Conservation (phyloP, 2,329 filamentous ascomycete species). For the Calonectria multiphialidica region DNA sequence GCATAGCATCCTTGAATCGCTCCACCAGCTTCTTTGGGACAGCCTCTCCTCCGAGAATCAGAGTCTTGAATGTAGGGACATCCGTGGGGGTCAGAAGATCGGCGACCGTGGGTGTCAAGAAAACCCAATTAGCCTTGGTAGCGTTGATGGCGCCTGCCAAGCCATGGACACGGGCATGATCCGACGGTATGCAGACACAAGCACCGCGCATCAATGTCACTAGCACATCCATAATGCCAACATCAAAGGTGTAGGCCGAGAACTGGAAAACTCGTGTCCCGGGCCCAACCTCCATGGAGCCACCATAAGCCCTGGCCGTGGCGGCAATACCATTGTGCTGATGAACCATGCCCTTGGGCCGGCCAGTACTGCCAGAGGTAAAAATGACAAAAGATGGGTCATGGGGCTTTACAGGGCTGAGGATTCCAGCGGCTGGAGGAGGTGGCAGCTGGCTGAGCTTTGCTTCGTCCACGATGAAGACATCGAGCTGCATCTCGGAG, state of each 20-base stretch:
- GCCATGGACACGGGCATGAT: constrained; percentile 29
- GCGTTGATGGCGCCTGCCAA: not conserved
- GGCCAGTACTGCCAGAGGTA: constrained; percentile 67
- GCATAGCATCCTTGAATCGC: constrained; percentile 28
- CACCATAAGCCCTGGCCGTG: constrained; percentile 2
- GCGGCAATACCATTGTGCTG: constrained; percentile 10
- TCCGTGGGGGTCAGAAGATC: not conserved
- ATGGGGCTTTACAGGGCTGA: not conserved
- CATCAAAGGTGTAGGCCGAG: constrained; percentile 52
- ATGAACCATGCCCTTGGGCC: constrained; percentile 63
- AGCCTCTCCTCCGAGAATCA: constrained; percentile 32
- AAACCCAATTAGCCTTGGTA: not conserved
- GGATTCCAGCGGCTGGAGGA: not conserved
- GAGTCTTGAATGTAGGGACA: not conserved
- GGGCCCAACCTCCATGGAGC: not conserved
- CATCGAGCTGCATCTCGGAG: not conserved
- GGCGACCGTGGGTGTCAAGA: constrained; percentile 10
- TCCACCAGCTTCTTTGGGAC: constrained; percentile 19
- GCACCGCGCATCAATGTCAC: constrained; percentile 52
- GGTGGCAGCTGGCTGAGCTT: not conserved
- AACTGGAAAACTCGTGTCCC: constrained; percentile 34
- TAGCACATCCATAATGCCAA: constrained; percentile 52
- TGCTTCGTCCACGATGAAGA: not conserved
- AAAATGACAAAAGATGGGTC: constrained; percentile 57
- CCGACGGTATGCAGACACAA: constrained; percentile 52